Percentiles rank a stretch among this genome's conserved stretches.
Evolutionary conservation across 371 early-diverging fungal genomes (phyloP).

Genomic region (Mortierella sp.): DNA sequence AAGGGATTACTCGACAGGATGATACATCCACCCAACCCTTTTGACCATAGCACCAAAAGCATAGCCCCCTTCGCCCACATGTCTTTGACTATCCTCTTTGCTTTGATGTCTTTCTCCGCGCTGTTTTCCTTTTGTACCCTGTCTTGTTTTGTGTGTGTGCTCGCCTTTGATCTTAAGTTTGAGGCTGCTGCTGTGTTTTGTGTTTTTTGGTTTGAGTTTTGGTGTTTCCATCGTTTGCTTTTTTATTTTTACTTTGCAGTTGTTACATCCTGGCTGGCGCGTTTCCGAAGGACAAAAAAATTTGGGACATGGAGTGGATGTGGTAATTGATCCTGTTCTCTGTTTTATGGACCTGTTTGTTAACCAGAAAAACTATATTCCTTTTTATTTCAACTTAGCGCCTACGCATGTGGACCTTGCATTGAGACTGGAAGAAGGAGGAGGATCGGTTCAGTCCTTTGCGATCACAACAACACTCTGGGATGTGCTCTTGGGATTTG

Average conservation of each 20-base stretch:
- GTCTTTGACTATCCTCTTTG: not conserved
- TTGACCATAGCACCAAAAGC: no score
- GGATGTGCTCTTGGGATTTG: slow-evolving; percentile 54
- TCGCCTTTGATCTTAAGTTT: not conserved
- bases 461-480: slow-evolving; percentile 47
- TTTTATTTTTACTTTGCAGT: not conserved
- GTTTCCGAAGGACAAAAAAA: not conserved
- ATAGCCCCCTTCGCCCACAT: not conserved
- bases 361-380: slow-evolving; percentile 1
- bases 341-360: not conserved
- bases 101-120: not conserved
- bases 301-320: not conserved
- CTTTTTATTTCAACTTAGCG: slow-evolving; percentile 21
- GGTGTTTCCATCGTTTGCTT: not conserved
- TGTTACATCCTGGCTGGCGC: not conserved
- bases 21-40: not conserved
- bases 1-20: not conserved
- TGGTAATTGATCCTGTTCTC: not conserved
- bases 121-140: not conserved
- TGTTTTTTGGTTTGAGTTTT: not conserved
- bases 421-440: slow-evolving; percentile 49
- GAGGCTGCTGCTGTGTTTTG: not conserved
- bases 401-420: slow-evolving; percentile 54
- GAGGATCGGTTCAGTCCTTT: slow-evolving; percentile 35
- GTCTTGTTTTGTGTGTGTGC: not conserved